A percentile compares a stretch with the other conserved stretches of the same genome.
Conservation (phyloP, 148 eudicot species). For the Rhododendron williamsianum region DNA sequence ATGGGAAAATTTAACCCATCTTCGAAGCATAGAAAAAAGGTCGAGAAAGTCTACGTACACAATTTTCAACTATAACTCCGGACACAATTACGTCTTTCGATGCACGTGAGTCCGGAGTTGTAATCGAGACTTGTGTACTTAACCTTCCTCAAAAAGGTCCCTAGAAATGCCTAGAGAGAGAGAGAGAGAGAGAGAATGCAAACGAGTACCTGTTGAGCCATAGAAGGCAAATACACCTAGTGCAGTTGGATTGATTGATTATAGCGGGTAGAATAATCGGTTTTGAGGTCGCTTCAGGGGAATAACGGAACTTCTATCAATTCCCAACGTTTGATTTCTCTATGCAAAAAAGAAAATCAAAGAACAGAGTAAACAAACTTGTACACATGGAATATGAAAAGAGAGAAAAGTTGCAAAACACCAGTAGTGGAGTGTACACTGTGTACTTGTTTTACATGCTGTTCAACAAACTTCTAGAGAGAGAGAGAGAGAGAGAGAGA, state of each 20-base stretch:
- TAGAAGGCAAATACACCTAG: neutral
- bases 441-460: neutral
- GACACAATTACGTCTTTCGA: too few relatives aligned
- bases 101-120: too few relatives aligned
- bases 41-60: too few relatives aligned
- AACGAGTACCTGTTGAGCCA: constrained; percentile 29
- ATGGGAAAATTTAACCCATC: neutral
- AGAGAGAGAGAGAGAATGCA: neutral
- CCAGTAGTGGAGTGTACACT: neutral
- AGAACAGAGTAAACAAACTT: neutral
- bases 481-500: constrained; percentile 5
- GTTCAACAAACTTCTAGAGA: neutral
- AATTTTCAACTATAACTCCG: too few relatives aligned
- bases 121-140: too few relatives aligned
- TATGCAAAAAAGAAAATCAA: neutral
- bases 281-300: constrained; percentile 6
- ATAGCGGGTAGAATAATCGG: neutral
- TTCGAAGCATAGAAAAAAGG: neutral
- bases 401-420: neutral
- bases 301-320: neutral
- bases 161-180: neutral
- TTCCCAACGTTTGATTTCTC: neutral
- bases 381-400: neutral
- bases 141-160: too few relatives aligned
- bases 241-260: neutral